Percentiles rank a stretch among this genome's conserved stretches.
Evolutionary conservation across 163 green algal species (phyloP).

Genomic region (Prototheca stagnorum): DNA sequence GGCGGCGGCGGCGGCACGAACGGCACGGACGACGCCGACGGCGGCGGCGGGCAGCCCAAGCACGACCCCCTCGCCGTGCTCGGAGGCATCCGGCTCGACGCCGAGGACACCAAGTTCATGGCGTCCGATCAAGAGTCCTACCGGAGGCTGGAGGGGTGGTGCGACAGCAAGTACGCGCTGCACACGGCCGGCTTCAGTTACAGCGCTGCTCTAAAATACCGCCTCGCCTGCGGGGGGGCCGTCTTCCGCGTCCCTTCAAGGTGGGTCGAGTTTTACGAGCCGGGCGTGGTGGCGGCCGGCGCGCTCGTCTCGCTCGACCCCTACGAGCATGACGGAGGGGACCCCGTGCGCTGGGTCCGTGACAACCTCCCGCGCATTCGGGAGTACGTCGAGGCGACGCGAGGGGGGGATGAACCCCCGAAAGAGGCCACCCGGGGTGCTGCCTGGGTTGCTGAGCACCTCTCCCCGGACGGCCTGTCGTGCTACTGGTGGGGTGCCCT

Average conservation of each 20-base stretch:
- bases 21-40: too few relatives aligned
- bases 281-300: conserved; percentile 13
- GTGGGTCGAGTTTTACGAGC: conserved; percentile 25
- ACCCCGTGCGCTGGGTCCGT: not conserved
- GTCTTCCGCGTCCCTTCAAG: conserved; percentile 15
- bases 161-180: conserved; percentile 13
- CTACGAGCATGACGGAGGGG: not conserved
- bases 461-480: conserved; percentile 11
- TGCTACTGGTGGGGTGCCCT: conserved; percentile 21
- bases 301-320: conserved; percentile 5
- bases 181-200: conserved; percentile 25
- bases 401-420: not conserved
- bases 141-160: conserved; percentile 16
- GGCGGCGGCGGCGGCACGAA: too few relatives aligned
- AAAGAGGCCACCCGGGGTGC: conserved; percentile 7
- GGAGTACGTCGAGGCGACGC: conserved; percentile 4
- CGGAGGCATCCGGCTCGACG: conserved; percentile 10
- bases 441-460: conserved; percentile 15
- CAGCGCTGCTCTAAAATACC: conserved; percentile 20
- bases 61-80: not conserved
- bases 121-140: conserved; percentile 7
- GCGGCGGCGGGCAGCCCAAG: too few relatives aligned
- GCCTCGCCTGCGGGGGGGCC: conserved; percentile 15
- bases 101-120: conserved; percentile 15
- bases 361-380: conserved; percentile 15